Evolutionary conservation across 257 asterid species (phyloP).

Genomic region (Osmanthus fragrans): DNA sequence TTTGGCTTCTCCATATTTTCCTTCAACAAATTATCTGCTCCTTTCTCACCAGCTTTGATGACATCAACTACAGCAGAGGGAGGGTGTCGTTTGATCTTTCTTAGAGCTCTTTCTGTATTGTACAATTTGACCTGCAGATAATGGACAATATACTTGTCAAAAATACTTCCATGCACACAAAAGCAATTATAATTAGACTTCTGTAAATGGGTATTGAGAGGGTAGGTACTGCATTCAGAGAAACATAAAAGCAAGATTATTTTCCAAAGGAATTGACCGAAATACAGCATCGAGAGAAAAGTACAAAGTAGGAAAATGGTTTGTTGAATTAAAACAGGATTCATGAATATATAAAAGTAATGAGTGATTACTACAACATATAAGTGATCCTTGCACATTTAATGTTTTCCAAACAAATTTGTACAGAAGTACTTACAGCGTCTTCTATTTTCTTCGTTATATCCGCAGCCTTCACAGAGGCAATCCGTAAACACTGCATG

Average conservation of each 20-base stretch:
- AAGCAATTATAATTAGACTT: not conserved
- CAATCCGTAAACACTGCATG: slow-evolving; percentile 95
- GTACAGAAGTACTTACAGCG: slow-evolving; percentile 56
- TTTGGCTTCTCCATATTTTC: slow-evolving; percentile 38
- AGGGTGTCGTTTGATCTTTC: slow-evolving; percentile 75
- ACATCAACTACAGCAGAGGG: slow-evolving; percentile 45
- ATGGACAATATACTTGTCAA: not conserved
- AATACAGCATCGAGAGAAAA: not conserved
- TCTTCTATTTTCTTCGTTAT: slow-evolving; percentile 79
- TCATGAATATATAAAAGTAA: not conserved
- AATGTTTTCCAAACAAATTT: not conserved
- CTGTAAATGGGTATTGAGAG: not conserved
- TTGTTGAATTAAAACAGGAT: not conserved
- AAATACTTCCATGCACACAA: not conserved
- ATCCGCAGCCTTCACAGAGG: slow-evolving; percentile 83
- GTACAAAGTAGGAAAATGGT: not conserved
- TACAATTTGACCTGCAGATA: slow-evolving; percentile 68
- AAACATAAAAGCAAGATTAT: not conserved
- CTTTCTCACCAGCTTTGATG: slow-evolving; percentile 32
- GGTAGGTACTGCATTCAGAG: not conserved
- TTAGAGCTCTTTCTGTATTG: slow-evolving; percentile 65
- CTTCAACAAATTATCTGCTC: slow-evolving; percentile 31
- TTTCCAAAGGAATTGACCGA: not conserved
- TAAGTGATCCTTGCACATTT: not conserved
- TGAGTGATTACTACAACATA: not conserved